Percentiles rank a stretch among this genome's conserved stretches.
These are phyloP conservation scores for Penicillium verhagenii DNA, from an alignment of 495 filamentous ascomycete genomes.

Conservation along the genomic window DNA sequence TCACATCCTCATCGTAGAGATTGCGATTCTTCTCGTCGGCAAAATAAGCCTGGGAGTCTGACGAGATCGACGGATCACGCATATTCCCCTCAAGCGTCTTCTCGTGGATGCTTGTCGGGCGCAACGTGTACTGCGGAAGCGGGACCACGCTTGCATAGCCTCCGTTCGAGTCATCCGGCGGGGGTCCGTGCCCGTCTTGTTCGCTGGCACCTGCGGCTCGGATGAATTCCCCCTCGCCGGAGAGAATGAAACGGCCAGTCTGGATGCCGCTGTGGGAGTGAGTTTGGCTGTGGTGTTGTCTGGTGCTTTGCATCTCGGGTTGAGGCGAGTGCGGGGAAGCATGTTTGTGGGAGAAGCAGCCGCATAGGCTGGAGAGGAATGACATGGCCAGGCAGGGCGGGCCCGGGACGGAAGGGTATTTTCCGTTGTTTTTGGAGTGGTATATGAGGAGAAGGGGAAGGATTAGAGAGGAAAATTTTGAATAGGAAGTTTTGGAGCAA, in stretches of 20 bases:
- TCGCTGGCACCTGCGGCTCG: constrained; percentile 11
- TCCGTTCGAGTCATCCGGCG: constrained; percentile 22
- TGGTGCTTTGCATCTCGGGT: constrained; percentile 19
- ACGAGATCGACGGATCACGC: constrained; percentile 38
- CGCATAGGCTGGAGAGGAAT: constrained; percentile 30
- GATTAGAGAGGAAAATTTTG: not conserved
- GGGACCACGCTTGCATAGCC: constrained; percentile 38
- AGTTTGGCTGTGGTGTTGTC: not conserved
- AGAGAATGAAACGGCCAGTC: constrained; percentile 29
- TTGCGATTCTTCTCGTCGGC: constrained; percentile 36
- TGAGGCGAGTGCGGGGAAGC: constrained; percentile 7
- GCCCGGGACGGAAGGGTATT: not conserved
- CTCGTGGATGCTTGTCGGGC: constrained; percentile 40
- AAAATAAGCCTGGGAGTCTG: constrained; percentile 11
- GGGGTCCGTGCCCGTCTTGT: constrained; percentile 11
- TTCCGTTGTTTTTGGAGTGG: not conserved
- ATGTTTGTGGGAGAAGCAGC: constrained; percentile 25
- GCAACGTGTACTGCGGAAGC: constrained; percentile 44
- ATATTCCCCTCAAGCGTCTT: constrained; percentile 43
- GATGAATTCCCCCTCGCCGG: constrained; percentile 22
- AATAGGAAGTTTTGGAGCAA: not conserved
- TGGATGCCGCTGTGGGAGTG: constrained; percentile 49
- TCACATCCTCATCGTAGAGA: constrained; percentile 33
- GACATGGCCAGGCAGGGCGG: constrained; percentile 20
- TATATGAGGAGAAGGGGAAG: not conserved